Evolutionary conservation across 495 filamentous ascomycete genomes (phyloP).

Genomic region (Delitschia confertaspora): DNA sequence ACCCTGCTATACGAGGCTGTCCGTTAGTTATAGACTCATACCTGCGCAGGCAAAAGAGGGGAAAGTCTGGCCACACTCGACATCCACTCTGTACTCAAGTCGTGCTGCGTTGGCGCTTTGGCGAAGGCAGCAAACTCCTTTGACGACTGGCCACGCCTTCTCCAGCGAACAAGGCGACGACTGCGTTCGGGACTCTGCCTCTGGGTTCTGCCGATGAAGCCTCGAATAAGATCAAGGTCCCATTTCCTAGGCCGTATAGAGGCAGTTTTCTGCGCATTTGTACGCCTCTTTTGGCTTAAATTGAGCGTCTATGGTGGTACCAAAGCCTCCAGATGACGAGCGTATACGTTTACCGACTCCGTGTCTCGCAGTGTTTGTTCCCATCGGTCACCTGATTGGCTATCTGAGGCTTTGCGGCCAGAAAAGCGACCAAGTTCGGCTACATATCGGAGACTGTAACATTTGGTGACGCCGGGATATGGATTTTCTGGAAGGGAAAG

Average conservation of each 20-base stretch:
- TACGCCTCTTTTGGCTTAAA: conserved; percentile 20
- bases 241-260: not conserved
- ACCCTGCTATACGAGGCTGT: not conserved
- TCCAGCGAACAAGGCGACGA: not conserved
- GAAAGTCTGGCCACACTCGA: not conserved
- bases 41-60: conserved; percentile 2
- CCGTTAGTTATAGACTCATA: not conserved
- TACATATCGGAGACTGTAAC: conserved; percentile 24
- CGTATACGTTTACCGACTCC: not conserved
- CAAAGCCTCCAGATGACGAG: conserved; percentile 7
- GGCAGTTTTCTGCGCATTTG: conserved; percentile 2
- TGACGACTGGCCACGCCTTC: conserved; percentile 1
- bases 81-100: conserved; percentile 11
- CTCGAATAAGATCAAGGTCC: conserved; percentile 2
- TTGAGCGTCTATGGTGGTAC: conserved; percentile 4
- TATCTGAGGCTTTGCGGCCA: not conserved
- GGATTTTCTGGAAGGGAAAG: too few species aligned
- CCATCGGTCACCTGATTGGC: conserved; percentile 10
- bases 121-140: not conserved
- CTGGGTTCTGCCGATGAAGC: too few species aligned
- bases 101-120: conserved; percentile 12
- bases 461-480: too few species aligned
- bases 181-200: conserved; percentile 8
- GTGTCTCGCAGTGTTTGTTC: conserved; percentile 1
- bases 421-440: conserved; percentile 7